phyloP scores from a whole-genome alignment of 106 monocot genomes.

The Dendrobium chrysotoxum region DNA sequence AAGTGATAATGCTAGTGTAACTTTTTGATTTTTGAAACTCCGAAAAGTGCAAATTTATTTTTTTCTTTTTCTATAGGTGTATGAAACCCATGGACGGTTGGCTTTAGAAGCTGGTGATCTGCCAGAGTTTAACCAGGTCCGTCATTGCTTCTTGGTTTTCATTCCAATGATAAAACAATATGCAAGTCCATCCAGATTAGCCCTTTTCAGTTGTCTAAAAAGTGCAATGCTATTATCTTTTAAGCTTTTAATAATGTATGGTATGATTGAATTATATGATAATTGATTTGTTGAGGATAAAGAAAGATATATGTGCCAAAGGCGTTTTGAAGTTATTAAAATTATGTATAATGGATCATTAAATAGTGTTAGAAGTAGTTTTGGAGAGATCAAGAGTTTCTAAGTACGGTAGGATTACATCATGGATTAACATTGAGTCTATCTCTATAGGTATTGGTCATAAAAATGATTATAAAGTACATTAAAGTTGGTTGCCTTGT shows the following conservation, averaged over 20 bases:
- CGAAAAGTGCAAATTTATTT: background rate
- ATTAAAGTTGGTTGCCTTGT: too few species aligned
- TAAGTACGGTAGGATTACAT: too few species aligned
- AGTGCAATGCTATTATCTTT: background rate
- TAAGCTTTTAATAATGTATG: background rate
- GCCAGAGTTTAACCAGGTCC: slow-evolving; percentile 91
- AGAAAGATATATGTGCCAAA: too few species aligned
- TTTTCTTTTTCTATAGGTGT: slow-evolving; percentile 41
- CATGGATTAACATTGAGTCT: too few species aligned
- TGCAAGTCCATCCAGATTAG: background rate
- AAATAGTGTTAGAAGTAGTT: too few species aligned
- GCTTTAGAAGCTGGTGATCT: slow-evolving; percentile 84
- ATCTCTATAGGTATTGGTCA: too few species aligned
- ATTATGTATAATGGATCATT: too few species aligned
- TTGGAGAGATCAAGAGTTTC: too few species aligned
- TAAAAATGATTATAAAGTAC: too few species aligned
- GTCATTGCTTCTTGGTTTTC: slow-evolving; percentile 8
- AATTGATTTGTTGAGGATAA: background rate
- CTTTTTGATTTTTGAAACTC: background rate
- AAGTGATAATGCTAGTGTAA: background rate
- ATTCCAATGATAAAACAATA: background rate
- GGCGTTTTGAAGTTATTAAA: too few species aligned
- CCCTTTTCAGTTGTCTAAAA: background rate
- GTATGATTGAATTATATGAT: background rate
- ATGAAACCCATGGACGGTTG: slow-evolving; percentile 89